Conservation (phyloP, 768 basidiomycete species). For the Lepiota subincarnata region DNA sequence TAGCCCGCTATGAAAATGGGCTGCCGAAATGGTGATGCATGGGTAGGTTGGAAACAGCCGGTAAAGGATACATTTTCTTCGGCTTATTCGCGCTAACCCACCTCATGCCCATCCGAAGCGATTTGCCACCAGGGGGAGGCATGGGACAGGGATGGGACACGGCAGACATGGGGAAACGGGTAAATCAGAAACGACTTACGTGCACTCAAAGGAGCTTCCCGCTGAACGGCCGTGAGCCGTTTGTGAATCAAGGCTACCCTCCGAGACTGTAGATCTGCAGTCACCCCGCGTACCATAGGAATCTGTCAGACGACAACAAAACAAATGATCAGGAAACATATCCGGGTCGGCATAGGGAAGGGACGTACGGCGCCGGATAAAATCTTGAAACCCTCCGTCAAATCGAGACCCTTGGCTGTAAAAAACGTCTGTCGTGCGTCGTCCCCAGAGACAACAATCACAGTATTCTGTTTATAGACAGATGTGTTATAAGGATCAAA, state of each 20-base stretch:
- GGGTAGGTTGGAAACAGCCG: background rate
- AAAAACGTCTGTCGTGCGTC: conserved; percentile 67
- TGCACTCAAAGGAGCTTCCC: conserved; percentile 53
- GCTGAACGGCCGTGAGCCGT: conserved; percentile 61
- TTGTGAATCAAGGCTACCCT: conserved; percentile 66
- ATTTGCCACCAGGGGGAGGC: background rate
- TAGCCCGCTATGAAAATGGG: background rate
- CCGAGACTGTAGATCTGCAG: conserved; percentile 61
- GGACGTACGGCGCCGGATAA: conserved; percentile 70
- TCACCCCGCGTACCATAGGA: conserved; percentile 72
- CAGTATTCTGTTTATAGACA: conserved; percentile 49
- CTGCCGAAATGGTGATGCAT: background rate
- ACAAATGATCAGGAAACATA: conserved; percentile 15
- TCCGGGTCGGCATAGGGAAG: background rate
- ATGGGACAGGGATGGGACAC: background rate
- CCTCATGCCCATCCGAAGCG: conserved; percentile 1
- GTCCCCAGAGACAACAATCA: conserved; percentile 75
- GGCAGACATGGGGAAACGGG: background rate
- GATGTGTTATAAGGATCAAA: background rate
- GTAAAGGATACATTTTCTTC: background rate
- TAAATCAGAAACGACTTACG: conserved; percentile 39
- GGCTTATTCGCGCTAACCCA: background rate
- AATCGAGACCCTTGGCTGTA: conserved; percentile 63
- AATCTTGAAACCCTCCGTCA: conserved; percentile 76
- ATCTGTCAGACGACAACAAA: conserved; percentile 42